Conservation (phyloP, 164 flowering plant species). For the Akebia trifoliata region DNA sequence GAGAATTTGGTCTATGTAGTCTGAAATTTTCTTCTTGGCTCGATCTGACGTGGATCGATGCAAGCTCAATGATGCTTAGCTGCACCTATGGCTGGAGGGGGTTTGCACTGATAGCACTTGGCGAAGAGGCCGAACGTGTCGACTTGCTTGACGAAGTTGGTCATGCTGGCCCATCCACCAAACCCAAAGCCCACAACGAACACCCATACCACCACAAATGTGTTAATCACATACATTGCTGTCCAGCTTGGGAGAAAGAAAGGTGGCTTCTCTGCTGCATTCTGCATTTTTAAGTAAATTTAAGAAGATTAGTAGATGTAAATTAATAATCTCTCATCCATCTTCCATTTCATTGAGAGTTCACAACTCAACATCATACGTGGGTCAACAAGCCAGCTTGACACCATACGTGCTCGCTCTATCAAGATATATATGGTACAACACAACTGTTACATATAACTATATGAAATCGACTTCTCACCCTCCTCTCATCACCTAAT, state of each 20-base stretch:
- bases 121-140: slow-evolving; percentile 57
- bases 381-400: slow-evolving; percentile 4
- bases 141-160: slow-evolving; percentile 42
- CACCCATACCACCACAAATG: slow-evolving; percentile 47
- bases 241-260: slow-evolving; percentile 49
- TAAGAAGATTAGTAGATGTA: no score
- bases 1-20: neutral
- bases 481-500: slow-evolving; percentile 16
- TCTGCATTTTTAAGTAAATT: slow-evolving; percentile 23
- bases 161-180: slow-evolving; percentile 60
- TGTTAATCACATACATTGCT: slow-evolving; percentile 41
- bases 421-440: neutral
- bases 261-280: slow-evolving; percentile 61
- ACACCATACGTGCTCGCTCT: neutral
- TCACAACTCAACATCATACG: no score
- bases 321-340: no score
- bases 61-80: slow-evolving; percentile 9
- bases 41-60: neutral
- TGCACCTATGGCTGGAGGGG: slow-evolving; percentile 19
- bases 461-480: slow-evolving; percentile 37
- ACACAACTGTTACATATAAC: slow-evolving; percentile 25
- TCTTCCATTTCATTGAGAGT: no score
- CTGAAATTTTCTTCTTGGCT: neutral
- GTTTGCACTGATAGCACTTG: slow-evolving; percentile 48
- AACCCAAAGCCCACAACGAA: slow-evolving; percentile 47